These are phyloP conservation scores for Corylus avellana DNA, from an alignment of 306 rosid genomes.

Conservation along the genomic window DNA sequence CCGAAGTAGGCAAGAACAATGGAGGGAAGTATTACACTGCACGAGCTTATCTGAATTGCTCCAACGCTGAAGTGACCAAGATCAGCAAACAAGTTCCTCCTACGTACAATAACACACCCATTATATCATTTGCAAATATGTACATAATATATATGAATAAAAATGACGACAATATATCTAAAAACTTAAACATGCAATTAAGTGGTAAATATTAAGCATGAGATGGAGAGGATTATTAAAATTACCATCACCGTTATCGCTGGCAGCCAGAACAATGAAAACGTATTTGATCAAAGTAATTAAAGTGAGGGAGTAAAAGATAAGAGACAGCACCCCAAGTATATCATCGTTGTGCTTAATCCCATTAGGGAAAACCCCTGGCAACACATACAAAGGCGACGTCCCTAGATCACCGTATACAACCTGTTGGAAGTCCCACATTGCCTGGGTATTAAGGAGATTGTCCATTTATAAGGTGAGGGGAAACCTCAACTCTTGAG, in stretches of 20 bases:
- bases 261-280: conserved; percentile 30
- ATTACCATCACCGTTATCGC: conserved; percentile 34
- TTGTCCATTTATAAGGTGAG: too few relatives aligned
- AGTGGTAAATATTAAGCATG: too few relatives aligned
- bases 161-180: too few relatives aligned
- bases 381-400: conserved; percentile 29
- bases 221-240: neutral
- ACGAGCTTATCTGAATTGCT: conserved; percentile 26
- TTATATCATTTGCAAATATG: too few relatives aligned
- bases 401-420: conserved; percentile 34
- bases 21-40: conserved; percentile 2
- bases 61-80: conserved; percentile 27
- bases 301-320: conserved; percentile 20
- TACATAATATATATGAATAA: too few relatives aligned
- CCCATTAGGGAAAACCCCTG: conserved; percentile 8
- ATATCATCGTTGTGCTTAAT: conserved; percentile 24
- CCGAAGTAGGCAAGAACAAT: conserved; percentile 11
- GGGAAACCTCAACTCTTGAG: too few relatives aligned
- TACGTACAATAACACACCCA: too few relatives aligned
- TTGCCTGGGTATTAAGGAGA: too few relatives aligned
- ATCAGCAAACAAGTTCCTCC: conserved; percentile 20
- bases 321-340: conserved; percentile 20
- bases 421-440: too few relatives aligned
- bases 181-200: too few relatives aligned
- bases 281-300: conserved; percentile 33